Evolutionary conservation across 306 rosid species (phyloP).

Genomic region (Trifolium subterraneum): DNA sequence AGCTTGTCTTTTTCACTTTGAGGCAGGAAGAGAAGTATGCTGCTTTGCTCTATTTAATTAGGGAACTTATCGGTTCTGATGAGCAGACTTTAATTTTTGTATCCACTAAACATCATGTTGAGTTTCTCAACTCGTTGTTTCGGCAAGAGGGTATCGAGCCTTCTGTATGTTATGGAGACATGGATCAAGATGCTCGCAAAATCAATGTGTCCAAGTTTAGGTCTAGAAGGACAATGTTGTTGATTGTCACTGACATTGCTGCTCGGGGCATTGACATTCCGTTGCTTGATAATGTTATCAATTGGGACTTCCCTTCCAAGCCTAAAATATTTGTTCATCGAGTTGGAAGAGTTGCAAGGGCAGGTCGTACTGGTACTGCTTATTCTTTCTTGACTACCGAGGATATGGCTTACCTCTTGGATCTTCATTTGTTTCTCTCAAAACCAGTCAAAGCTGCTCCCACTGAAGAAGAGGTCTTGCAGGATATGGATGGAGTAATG

Average conservation of each 20-base stretch:
- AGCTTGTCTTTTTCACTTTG: slow-evolving; percentile 75
- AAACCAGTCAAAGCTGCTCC: slow-evolving; percentile 86
- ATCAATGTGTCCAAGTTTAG: slow-evolving; percentile 83
- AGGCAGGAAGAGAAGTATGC: slow-evolving; percentile 87
- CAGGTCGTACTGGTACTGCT: slow-evolving; percentile 90
- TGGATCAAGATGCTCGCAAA: slow-evolving; percentile 99
- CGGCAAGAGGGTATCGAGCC: slow-evolving; percentile 84
- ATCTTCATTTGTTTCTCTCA: slow-evolving; percentile 92
- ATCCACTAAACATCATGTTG: slow-evolving; percentile 89
- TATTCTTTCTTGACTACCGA: slow-evolving; percentile 88
- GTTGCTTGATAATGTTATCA: slow-evolving; percentile 91
- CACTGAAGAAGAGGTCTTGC: slow-evolving; percentile 81
- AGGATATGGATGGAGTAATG: slow-evolving; percentile 70
- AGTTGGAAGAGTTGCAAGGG: slow-evolving; percentile 97
- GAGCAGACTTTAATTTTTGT: slow-evolving; percentile 89
- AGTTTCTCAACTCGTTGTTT: slow-evolving; percentile 76
- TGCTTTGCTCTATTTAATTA: slow-evolving; percentile 71
- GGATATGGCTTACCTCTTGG: slow-evolving; percentile 86
- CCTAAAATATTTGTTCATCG: slow-evolving; percentile 94
- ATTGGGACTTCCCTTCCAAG: slow-evolving; percentile 95
- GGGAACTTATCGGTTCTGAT: slow-evolving; percentile 75
- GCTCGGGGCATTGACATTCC: slow-evolving; percentile 98
- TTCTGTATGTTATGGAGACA: slow-evolving; percentile 91
- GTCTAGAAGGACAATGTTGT: slow-evolving; percentile 83
- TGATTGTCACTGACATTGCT: slow-evolving; percentile 93